Evolutionary conservation across 1,139 yeast species (phyloP).

Genomic region (Magnusiomyces clavatus): DNA sequence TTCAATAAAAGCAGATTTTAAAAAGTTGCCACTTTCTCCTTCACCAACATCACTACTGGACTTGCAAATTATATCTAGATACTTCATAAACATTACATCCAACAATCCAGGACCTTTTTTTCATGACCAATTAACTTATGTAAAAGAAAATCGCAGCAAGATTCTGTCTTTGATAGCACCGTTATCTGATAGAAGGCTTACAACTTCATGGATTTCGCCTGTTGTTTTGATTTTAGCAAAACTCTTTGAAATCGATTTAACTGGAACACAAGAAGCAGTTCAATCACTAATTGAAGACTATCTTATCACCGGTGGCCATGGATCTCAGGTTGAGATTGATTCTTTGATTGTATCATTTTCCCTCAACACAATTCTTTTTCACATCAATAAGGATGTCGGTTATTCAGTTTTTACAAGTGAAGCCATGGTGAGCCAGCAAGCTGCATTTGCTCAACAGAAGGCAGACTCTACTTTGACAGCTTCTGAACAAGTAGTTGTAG

Average conservation of each 20-base stretch:
- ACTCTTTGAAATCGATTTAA: constrained; percentile 17
- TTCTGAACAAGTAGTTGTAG: constrained; percentile 21
- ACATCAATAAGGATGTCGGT: constrained; percentile 35
- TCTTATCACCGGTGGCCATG: not conserved
- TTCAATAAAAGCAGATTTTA: not conserved
- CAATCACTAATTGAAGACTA: constrained; percentile 17
- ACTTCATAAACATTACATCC: not conserved
- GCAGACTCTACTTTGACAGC: constrained; percentile 1
- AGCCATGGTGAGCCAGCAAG: constrained; percentile 12
- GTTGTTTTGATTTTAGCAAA: constrained; percentile 20
- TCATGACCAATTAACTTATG: constrained; percentile 7
- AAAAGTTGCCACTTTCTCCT: not conserved
- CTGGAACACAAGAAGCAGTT: constrained; percentile 12
- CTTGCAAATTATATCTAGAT: constrained; percentile 10
- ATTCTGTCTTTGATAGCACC: constrained; percentile 10
- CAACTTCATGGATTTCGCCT: constrained; percentile 13
- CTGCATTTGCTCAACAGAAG: constrained; percentile 11
- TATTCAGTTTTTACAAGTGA: constrained; percentile 13
- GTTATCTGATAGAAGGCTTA: constrained; percentile 10
- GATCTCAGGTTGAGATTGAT: constrained; percentile 16
- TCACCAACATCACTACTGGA: constrained; percentile 1
- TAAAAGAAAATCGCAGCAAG: constrained; percentile 4
- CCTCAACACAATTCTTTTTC: constrained; percentile 61
- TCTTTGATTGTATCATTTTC: constrained; percentile 43
- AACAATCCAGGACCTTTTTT: constrained; percentile 2